Evolutionary conservation across 495 filamentous ascomycete genomes (phyloP), one percentile per base, ranked within the genome.

Genomic region (Penicillium canescens): DNA sequence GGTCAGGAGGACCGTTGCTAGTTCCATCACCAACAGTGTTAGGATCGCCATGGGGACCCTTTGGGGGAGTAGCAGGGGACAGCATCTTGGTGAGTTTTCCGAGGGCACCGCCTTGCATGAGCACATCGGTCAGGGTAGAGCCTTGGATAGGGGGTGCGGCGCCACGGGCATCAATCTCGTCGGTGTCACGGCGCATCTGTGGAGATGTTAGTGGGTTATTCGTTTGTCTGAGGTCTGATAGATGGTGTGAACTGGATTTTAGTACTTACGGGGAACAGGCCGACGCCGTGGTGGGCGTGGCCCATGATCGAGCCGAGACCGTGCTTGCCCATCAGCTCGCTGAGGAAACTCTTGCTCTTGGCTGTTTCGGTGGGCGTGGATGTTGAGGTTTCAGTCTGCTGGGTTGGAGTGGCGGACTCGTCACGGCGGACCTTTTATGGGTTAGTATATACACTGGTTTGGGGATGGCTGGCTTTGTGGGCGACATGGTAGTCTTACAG

Each of bases 241-340:
- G 18, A 18, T 18, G 18, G 18, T 18, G 18, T 18, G 18, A 18
- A 1, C 18, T 18, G 18, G 1, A 18, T 18, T 18, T 14, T 11
- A 35, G 9, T 3, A 61, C 57, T 6, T 57, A 67, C 64, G 2
- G 61, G 61, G 7, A 64, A 21, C 2, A 67, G 31, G 13, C 64
- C 64, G 45, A 67, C 12, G 26, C 64, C 64, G 51, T 67, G 64
- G 18, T 65, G 35, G 13, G 57, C 20, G 42, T 57, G 55, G 11
- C 56, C 56, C 21, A 62, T 50, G 8, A 67, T 44, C 2, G 20
- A 26, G 24, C 55, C 64, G 1, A 67, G 64, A 4, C 64, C 64
- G 4, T 46, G 26, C 42, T 56, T 37, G 13, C 43, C 45, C 36
- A 57, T 46, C 13, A 67, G 48, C 11, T 49, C 41, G 6, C 31